Evolutionary conservation across 768 basidiomycete species (phyloP), one percentile per base, ranked within the genome.

Genomic region (Agrocybe praecox): DNA sequence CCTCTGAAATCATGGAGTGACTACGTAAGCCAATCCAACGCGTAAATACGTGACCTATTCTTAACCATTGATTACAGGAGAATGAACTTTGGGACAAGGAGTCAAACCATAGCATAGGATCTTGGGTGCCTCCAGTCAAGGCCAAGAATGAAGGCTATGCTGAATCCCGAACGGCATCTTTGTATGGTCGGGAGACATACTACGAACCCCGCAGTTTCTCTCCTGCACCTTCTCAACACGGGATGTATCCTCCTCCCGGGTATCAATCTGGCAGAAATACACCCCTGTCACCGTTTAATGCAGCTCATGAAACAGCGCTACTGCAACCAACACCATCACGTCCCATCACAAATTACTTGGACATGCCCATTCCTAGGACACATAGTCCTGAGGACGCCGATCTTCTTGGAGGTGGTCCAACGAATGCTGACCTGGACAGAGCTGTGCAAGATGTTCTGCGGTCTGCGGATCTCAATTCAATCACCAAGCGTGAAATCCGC

Each of bases 71-170:
- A 36, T 52, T 46, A 24, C 61, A 93, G 90, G 89, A 94, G 80
- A 97, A 96, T 66, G 95, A 96, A 70, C 84, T 97, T 11, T 98
- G 95, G 95, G 95, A 97, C 68, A 94, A 95, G 71, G 95, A 96
- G 62, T 95, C 92, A 0, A 96, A 96, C 65, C 94, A 96, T 72
- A 94, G 92, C 58, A 92, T 95, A 49, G 93, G 93, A 8, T 95
- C 92, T 0, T 96, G 93, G 91, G 87, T 89, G 10, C 93, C 94
- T 32, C 92, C 90, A 0, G 74, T 76, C 40, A 89, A 89, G 66
- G 69, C 81, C 61, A 86, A 82, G 61, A 88, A 85, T 64, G 87
- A 89, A 23, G 90, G 86, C 1, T 92, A 92, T 53, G 79, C 87
- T 2, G 88, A 92, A 66, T 91, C 90, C 3, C 85, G 81, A 15